These are phyloP conservation scores for Chaetoceros muelleri DNA, from an alignment of 108 stramenopile species.

Conservation along the genomic window DNA sequence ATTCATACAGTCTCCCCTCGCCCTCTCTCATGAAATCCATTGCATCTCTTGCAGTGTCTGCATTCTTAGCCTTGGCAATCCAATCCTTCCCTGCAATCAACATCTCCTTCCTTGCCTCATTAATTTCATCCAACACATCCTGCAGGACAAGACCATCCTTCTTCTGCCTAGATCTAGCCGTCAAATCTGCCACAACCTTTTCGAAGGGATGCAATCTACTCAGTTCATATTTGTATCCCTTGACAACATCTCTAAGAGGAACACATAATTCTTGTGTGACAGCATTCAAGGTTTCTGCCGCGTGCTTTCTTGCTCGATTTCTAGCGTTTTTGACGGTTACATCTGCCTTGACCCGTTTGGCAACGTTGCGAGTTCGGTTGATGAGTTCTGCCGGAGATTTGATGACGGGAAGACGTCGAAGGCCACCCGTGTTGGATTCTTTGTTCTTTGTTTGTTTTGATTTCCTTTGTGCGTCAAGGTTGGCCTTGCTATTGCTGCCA, in stretches of 20 bases:
- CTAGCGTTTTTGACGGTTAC: conserved; percentile 31
- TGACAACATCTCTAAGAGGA: conserved; percentile 69
- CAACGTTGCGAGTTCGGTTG: conserved; percentile 35
- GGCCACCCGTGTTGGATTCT: conserved; percentile 42
- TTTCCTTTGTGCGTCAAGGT: background rate
- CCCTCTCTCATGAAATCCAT: conserved; percentile 45
- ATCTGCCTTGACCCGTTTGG: conserved; percentile 34
- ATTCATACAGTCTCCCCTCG: conserved; percentile 29
- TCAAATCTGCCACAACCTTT: conserved; percentile 83
- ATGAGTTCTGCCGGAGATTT: conserved; percentile 57
- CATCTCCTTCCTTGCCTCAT: conserved; percentile 72
- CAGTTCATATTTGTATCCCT: conserved; percentile 66
- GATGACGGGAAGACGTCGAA: conserved; percentile 71
- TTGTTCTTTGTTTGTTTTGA: background rate
- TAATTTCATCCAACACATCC: conserved; percentile 56
- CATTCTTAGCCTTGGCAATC: conserved; percentile 70
- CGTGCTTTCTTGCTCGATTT: conserved; percentile 67
- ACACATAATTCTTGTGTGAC: conserved; percentile 66
- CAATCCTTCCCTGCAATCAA: conserved; percentile 75
- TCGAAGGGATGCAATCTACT: conserved; percentile 88
- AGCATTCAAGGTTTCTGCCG: conserved; percentile 62
- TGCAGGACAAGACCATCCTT: conserved; percentile 56
- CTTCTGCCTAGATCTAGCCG: conserved; percentile 64
- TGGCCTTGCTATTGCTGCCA: background rate
- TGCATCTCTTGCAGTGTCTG: conserved; percentile 62